These are phyloP conservation scores for Leccinum boreale DNA, from an alignment of 768 basidiomycete genomes.

Conservation along the genomic window DNA sequence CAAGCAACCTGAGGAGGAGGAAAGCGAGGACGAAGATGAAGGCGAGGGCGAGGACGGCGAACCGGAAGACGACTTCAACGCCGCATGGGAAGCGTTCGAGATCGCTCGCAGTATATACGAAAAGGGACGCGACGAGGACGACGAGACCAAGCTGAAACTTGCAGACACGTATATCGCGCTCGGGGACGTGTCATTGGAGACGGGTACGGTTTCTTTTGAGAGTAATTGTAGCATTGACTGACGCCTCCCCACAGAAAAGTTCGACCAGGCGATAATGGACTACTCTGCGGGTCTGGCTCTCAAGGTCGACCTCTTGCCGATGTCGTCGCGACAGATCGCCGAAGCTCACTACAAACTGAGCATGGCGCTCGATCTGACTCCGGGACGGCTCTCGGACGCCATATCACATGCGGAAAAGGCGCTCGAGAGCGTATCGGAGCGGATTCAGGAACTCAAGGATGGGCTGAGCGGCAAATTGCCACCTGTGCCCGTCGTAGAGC, in stretches of 20 bases:
- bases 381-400: conserved; percentile 78
- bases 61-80: conserved; percentile 96
- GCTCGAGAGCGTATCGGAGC: conserved; percentile 68
- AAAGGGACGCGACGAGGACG: conserved; percentile 56
- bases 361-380: conserved; percentile 88
- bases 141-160: conserved; percentile 70
- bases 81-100: conserved; percentile 97
- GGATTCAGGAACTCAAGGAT: conserved; percentile 58
- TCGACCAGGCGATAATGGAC: conserved; percentile 89
- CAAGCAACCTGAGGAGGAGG: conserved; percentile 50
- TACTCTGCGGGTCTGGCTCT: conserved; percentile 75
- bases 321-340: conserved; percentile 90
- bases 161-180: conserved; percentile 89
- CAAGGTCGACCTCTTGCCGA: conserved; percentile 70
- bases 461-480: conserved; percentile 36
- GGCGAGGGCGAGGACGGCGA: conserved; percentile 51
- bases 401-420: conserved; percentile 80
- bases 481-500: conserved; percentile 30
- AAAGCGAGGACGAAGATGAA: conserved; percentile 50
- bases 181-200: conserved; percentile 96
- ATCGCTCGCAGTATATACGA: conserved; percentile 85
- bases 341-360: conserved; percentile 94
- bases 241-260: conserved; percentile 65
- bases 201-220: conserved; percentile 55
- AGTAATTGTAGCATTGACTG: neutral